A percentile compares a stretch with the other conserved stretches of the same genome.
phyloP scores from a whole-genome alignment of 192 early-diverging fungal genomes.

The Cetraspora pellucida region DNA sequence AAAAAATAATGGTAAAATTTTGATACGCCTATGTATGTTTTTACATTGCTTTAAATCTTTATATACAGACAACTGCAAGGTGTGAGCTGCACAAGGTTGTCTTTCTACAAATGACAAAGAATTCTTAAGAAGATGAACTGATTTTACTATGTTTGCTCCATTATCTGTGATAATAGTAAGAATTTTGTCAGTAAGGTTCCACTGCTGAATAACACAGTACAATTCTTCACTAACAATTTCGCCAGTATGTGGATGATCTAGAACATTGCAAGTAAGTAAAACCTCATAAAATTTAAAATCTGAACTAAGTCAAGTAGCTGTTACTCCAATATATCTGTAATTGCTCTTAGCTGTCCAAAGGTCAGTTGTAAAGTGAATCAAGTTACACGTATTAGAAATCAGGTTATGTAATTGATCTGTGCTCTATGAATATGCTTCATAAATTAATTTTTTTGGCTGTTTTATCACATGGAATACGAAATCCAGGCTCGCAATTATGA shows the following conservation, averaged over 20 bases:
- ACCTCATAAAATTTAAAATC: neutral
- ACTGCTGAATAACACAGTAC: neutral
- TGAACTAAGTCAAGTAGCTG: neutral
- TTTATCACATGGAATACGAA: too few relatives aligned
- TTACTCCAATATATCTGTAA: neutral
- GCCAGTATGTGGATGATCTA: neutral
- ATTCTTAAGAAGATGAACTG: neutral
- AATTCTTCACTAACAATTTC: neutral
- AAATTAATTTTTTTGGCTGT: neutral
- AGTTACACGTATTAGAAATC: neutral
- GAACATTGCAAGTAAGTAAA: neutral
- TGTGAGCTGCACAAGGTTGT: constrained; percentile 10
- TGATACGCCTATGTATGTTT: neutral
- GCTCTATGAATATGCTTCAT: neutral
- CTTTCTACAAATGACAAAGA: neutral
- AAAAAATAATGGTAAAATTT: neutral
- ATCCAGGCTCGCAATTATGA: too few relatives aligned
- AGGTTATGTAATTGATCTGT: neutral
- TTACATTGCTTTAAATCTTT: neutral
- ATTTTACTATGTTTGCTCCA: neutral
- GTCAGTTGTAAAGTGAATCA: neutral
- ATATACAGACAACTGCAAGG: neutral
- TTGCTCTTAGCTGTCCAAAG: neutral
- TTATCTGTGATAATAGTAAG: neutral
- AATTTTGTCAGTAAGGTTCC: neutral